Evolutionary conservation across 768 basidiomycete species (phyloP), one percentile per base, ranked within the genome.

Genomic region (Rhizopogon rudus): DNA sequence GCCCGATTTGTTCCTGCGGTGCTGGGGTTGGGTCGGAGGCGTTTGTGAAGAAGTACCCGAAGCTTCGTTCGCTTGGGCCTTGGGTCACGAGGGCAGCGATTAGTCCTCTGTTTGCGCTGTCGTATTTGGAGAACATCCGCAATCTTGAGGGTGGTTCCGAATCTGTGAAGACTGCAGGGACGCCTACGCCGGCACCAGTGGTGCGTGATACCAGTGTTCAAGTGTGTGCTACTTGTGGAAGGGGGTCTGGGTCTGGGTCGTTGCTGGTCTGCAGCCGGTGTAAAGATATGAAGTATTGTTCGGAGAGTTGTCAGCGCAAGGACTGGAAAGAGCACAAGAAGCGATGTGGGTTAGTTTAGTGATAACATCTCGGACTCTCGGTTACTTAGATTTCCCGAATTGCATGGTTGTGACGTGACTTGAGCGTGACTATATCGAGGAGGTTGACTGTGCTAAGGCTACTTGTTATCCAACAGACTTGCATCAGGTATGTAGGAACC

Each of bases 1-100:
- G 61, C 8, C 80, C 81, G 0, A 64, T 83, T 20, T 86, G 84
- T 57, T 71, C 69, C 3, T 86, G 84, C 46, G 83, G 83, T 2
- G 64, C 65, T 39, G 82, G 81, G 3, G 72, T 81, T 44, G 74
- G 77, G 46, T 65, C 77, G 5, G 75, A 69, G 2, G 64, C 59
- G 1, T 74, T 84, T 56, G 59, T 59, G 0, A 43, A 59, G 12
- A 57, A 61, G 9, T 83, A 79, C 12, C 33, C 78, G 65, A 67
- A 55, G 35, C 51, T 1, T 49, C 33, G 8, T 1, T 20, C 46
- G 20, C 61, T 83, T 12, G 73, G 73, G 1, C 73, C 73, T 6
- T 76, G 75, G 51, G 75, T 70, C 13, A 82, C 79, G 1, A 70
- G 83, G 8, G 66, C 75, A 5, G 84, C 80, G 0, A 65, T 86